Base-by-base conservation (phyloP, 1,284 basidiomycete genomes). In the Xanthoconium separans region DNA sequence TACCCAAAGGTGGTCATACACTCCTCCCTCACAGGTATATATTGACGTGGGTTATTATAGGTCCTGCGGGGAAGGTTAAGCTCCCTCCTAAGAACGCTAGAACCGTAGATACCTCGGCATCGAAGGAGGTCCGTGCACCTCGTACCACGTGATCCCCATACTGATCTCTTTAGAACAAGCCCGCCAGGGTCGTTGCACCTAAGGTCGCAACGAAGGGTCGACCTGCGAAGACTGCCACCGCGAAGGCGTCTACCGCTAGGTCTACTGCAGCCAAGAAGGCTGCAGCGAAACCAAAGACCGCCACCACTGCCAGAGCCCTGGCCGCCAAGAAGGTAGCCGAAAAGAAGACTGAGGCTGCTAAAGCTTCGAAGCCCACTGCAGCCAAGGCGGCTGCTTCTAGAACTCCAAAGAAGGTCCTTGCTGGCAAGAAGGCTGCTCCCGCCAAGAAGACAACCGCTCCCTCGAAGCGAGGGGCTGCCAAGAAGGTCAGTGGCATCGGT, bases 1-100 rank as follows among this genome's bases (percentile, higher is more conserved):
- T 95, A 47, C 94, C 94, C 68, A 96, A 95, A 81, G 94, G 93
- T 87, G 57, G 57, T 60, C 65, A 43, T 53, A 37, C 36, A 39
- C 16, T 47, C 53, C 43, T 54, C 12, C 49, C 53, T 22, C 30
- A 31, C 49, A 15, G 13, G 48, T 46, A 42, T 36, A 47, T 9
- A 31, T 46, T 62, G 5, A 61, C n/a, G n/a, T 10, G 39, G 54
- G 18, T 53, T 34, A 45, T 44, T 30, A 27, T 62, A 89, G 86
- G 86, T 31, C 83, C 78, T 15, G 82, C 87, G 56, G 93, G 93
- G 50, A 86, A 89, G 64, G 89, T 96, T 57, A 95, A 95, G 75
- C 83, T 95, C 41, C 80, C 89, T 43, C 84, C 93, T 53, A 88
- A 86, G 76, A 63, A 68, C 24, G 58, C 59, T 42, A 81, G 76